These are phyloP conservation scores for Cyberlindnera petersonii DNA, from an alignment of 805 yeast genomes.

Conservation along the genomic window DNA sequence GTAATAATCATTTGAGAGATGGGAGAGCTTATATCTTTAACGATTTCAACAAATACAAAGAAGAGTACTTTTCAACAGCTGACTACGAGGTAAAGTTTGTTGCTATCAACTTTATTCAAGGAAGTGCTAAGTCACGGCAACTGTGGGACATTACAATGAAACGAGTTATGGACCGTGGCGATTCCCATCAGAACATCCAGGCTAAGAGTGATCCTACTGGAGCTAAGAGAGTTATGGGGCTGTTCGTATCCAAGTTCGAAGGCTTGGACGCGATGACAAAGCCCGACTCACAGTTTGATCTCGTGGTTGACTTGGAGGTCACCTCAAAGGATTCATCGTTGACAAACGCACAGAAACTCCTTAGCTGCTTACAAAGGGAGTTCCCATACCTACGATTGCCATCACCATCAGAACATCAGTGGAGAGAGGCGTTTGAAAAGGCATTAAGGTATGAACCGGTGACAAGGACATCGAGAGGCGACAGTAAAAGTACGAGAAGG, in stretches of 20 bases:
- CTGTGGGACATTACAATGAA: slow-evolving; percentile 50
- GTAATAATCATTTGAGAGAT: slow-evolving; percentile 71
- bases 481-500: neutral
- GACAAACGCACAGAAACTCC: neutral
- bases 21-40: slow-evolving; percentile 67
- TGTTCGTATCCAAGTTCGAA: slow-evolving; percentile 68
- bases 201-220: slow-evolving; percentile 39
- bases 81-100: slow-evolving; percentile 56
- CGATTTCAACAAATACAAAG: slow-evolving; percentile 42
- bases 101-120: slow-evolving; percentile 61
- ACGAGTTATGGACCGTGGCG: slow-evolving; percentile 69
- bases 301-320: neutral
- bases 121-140: slow-evolving; percentile 28
- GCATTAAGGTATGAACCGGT: neutral
- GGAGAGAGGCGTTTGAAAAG: neutral
- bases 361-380: neutral
- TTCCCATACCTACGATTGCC: neutral
- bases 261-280: slow-evolving; percentile 33
- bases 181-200: slow-evolving; percentile 81
- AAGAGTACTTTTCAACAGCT: slow-evolving; percentile 37
- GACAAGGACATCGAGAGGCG: neutral
- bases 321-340: neutral
- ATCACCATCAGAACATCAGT: neutral
- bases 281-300: neutral
- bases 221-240: slow-evolving; percentile 62